These are phyloP conservation scores for Vickermania ingenoplastis DNA, from an alignment of 208 protist species.

Conservation along the genomic window DNA sequence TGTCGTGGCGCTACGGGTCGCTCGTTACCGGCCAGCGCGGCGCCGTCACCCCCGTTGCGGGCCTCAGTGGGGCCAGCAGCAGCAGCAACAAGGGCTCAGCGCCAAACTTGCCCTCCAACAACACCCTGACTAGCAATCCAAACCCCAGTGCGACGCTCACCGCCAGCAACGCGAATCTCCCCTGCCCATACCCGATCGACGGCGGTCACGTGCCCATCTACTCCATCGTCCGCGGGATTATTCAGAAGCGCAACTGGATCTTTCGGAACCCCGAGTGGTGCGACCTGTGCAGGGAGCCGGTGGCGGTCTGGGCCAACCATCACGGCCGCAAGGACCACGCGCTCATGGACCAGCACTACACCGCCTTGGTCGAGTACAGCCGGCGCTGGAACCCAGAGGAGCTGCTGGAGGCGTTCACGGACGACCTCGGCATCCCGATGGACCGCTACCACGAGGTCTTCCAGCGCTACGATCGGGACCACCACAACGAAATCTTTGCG, in stretches of 20 bases:
- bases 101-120: neutral
- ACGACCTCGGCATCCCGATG: constrained; percentile 45
- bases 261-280: constrained; percentile 82
- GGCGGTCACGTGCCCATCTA: constrained; percentile 83
- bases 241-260: constrained; percentile 83
- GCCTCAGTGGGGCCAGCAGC: too few relatives aligned
- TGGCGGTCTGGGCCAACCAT: constrained; percentile 82
- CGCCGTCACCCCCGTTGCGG: too few relatives aligned
- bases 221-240: constrained; percentile 64
- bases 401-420: constrained; percentile 37
- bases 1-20: too few relatives aligned
- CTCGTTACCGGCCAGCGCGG: too few relatives aligned
- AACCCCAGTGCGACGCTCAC: neutral
- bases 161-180: constrained; percentile 9
- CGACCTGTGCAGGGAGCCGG: constrained; percentile 84
- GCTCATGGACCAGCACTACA: constrained; percentile 85
- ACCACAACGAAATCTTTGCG: constrained; percentile 66
- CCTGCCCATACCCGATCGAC: constrained; percentile 56
- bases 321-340: constrained; percentile 84
- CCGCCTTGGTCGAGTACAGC: constrained; percentile 54
- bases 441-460: constrained; percentile 46
- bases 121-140: neutral
- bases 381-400: constrained; percentile 75
- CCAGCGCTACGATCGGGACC: constrained; percentile 32
- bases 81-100: too few relatives aligned